A percentile compares a stretch with the other conserved stretches of the same genome.
phyloP scores from a whole-genome alignment of 495 filamentous ascomycete genomes.

The Penicillium macrosclerotiorum region DNA sequence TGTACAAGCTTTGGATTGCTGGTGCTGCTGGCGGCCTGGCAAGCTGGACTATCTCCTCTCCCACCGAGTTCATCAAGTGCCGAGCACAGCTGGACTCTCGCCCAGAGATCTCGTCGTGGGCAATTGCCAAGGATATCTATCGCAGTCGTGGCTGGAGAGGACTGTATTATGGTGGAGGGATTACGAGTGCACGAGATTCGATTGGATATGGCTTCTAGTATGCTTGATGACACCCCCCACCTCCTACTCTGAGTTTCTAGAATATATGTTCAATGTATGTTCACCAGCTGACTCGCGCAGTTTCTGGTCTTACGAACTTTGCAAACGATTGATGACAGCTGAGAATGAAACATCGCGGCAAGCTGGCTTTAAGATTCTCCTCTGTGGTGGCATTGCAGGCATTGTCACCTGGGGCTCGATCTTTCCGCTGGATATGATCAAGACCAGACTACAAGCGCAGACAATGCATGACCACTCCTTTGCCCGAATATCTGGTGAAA shows the following conservation, averaged over 20 bases:
- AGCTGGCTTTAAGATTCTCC: conserved; percentile 61
- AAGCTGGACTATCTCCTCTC: conserved; percentile 76
- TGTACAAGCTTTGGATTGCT: conserved; percentile 64
- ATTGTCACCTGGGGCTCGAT: conserved; percentile 82
- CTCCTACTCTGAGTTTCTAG: too few relatives aligned
- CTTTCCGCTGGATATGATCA: conserved; percentile 86
- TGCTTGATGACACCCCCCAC: conserved; percentile 21
- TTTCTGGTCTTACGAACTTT: conserved; percentile 84
- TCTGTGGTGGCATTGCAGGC: conserved; percentile 84
- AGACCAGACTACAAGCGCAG: conserved; percentile 80
- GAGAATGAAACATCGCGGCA: conserved; percentile 38
- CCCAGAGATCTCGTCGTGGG: conserved; percentile 51
- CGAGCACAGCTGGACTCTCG: conserved; percentile 62
- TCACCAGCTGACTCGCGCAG: conserved; percentile 30
- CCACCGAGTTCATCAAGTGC: conserved; percentile 87
- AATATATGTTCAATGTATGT: conserved; percentile 8
- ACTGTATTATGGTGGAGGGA: conserved; percentile 71
- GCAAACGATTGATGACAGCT: conserved; percentile 51
- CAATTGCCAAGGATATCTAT: conserved; percentile 59
- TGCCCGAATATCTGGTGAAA: conserved; percentile 30
- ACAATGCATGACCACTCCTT: conserved; percentile 25
- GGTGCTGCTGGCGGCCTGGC: conserved; percentile 76
- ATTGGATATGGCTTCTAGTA: conserved; percentile 92
- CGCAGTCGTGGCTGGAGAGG: conserved; percentile 62
- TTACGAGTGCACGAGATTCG: conserved; percentile 78